phyloP scores from a whole-genome alignment of 768 basidiomycete species.

The Russula ochroleuca region DNA sequence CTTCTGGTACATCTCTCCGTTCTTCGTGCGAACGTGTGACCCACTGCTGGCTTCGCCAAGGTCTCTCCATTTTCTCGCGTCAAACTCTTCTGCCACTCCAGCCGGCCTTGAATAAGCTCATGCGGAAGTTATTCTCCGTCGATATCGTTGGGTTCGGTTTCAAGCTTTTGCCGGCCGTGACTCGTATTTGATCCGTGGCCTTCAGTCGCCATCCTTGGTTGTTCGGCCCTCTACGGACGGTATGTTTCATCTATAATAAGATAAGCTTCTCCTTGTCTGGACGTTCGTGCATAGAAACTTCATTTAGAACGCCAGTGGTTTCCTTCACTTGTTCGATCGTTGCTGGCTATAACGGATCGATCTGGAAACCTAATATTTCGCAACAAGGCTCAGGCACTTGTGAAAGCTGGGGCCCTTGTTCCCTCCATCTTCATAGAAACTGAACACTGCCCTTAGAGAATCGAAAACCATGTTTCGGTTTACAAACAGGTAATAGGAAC shows the following conservation, averaged over 20 bases:
- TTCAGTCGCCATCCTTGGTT: constrained; percentile 70
- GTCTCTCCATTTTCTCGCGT: constrained; percentile 12
- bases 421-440: background rate
- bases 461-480: constrained; percentile 2
- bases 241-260: constrained; percentile 32
- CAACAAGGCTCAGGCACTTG: background rate
- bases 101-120: constrained; percentile 20
- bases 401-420: constrained; percentile 1
- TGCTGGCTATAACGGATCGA: constrained; percentile 16
- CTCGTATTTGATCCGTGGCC: constrained; percentile 10
- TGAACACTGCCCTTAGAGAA: constrained; percentile 12
- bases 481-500: background rate
- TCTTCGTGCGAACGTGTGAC: constrained; percentile 48
- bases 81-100: constrained; percentile 21
- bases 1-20: constrained; percentile 32
- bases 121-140: constrained; percentile 13
- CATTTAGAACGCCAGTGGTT: constrained; percentile 22
- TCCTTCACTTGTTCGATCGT: constrained; percentile 23
- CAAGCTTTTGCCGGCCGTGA: constrained; percentile 1
- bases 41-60: constrained; percentile 15
- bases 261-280: constrained; percentile 5
- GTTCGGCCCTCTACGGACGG: constrained; percentile 66
- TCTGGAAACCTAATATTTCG: constrained; percentile 11
- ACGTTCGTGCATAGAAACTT: constrained; percentile 17
- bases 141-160: constrained; percentile 24